Conservation (phyloP, 306 rosid species). For the Dryas drummondii region DNA sequence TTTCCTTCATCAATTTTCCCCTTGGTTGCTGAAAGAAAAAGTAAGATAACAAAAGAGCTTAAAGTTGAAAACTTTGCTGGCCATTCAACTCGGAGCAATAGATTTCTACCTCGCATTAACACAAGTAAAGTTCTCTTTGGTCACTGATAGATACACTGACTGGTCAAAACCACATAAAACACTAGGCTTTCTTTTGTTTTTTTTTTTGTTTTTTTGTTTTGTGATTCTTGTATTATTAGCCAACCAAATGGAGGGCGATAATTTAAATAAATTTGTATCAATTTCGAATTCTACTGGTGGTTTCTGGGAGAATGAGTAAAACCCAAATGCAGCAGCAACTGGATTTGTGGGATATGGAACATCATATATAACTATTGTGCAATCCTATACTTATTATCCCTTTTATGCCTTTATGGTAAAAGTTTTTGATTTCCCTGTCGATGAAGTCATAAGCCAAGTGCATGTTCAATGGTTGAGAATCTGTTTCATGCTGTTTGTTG, state of each 20-base stretch:
- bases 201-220: background rate
- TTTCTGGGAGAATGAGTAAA: background rate
- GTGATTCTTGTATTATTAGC: constrained; percentile 11
- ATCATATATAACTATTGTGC: constrained; percentile 6
- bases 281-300: background rate
- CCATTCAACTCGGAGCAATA: background rate
- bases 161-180: constrained; percentile 1
- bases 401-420: constrained; percentile 2
- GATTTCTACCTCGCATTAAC: no score
- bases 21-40: constrained; percentile 14
- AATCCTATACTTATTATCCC: background rate
- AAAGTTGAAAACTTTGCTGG: background rate
- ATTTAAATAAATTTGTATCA: background rate
- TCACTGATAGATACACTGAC: background rate
- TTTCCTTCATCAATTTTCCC: constrained; percentile 1
- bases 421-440: constrained; percentile 12
- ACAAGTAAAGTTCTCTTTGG: no score
- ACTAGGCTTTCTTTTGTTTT: background rate
- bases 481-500: constrained; percentile 29
- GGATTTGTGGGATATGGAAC: background rate
- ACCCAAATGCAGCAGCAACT: constrained; percentile 1
- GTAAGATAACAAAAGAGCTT: background rate
- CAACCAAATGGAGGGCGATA: constrained; percentile 16
- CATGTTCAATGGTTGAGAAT: constrained; percentile 45
- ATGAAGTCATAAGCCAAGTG: constrained; percentile 22